Percentiles rank a stretch among this genome's conserved stretches.
phyloP scores from a whole-genome alignment of 805 yeast species.

The Teunomyces atbi region DNA sequence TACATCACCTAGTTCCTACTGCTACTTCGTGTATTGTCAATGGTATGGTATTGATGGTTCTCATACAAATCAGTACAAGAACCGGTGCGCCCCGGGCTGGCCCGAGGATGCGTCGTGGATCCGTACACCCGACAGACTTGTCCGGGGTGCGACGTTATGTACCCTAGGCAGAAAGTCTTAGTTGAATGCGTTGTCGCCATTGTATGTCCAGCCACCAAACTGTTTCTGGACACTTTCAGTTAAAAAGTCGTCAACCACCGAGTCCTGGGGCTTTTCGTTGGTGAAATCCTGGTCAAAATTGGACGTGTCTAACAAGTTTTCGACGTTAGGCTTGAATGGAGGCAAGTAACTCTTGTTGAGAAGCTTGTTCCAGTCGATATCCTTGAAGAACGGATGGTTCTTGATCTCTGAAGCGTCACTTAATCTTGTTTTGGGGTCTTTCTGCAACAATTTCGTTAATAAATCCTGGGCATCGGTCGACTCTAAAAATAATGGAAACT shows the following conservation, averaged over 20 bases:
- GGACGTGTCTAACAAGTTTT: constrained; percentile 81
- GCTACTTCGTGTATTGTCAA: too few relatives aligned
- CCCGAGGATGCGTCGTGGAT: constrained; percentile 33
- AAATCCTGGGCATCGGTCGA: constrained; percentile 84
- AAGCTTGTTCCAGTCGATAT: constrained; percentile 86
- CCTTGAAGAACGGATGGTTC: constrained; percentile 79
- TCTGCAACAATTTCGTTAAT: constrained; percentile 67
- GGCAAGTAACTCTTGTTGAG: constrained; percentile 87
- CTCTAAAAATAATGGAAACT: constrained; percentile 79
- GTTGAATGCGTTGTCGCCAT: constrained; percentile 48
- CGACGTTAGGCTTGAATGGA: constrained; percentile 91
- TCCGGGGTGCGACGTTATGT: constrained; percentile 10
- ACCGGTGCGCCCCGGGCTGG: constrained; percentile 27
- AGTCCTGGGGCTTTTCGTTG: constrained; percentile 87
- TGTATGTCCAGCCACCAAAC: constrained; percentile 98
- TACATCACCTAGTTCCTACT: too few relatives aligned
- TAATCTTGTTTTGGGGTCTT: constrained; percentile 81
- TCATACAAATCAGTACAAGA: too few relatives aligned
- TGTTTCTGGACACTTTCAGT: constrained; percentile 96
- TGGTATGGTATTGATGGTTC: too few relatives aligned
- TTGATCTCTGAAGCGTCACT: constrained; percentile 85
- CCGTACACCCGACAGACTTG: constrained; percentile 38
- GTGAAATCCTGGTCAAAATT: constrained; percentile 94
- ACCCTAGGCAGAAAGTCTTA: too few relatives aligned
- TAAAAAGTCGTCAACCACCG: constrained; percentile 88